Base-by-base conservation (phyloP, 2,329 filamentous ascomycete genomes). In the Fusarium luffae region DNA sequence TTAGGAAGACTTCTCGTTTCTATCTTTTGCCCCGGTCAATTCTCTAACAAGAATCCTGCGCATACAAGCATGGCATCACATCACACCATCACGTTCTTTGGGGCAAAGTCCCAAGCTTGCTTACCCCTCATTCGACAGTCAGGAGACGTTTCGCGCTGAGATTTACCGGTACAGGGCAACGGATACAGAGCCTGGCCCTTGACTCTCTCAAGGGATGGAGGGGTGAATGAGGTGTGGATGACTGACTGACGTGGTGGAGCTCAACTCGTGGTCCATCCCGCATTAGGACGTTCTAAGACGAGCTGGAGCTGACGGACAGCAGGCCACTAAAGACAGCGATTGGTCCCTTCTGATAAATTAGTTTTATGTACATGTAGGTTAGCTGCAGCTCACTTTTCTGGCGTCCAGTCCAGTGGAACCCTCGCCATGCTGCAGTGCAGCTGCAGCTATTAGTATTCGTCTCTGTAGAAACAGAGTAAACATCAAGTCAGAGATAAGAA, bases 41-140 rank as follows among this genome's bases (percentile, higher is more conserved):
- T 73, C 68, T 76, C 72, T 76, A 73, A 77, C 75, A 55, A 62
- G 49, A 54, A 60, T 69, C 55, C 72, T 75, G 75, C 68, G 70
- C 64, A 62, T 73, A 30, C 28, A 30, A 62, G 66, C 68, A 43
- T 23, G 21, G 41, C 41, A 43, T 43, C 34, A 52, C 49, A 76
- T 73, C 71, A 74, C 69, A 70, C 68, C 63, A 69, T 69, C 61
- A 68, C 61, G 54, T 47, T 61, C 44, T 25, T 34, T 44, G 40
- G 54, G 63, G 54, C 64, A 51, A 51, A 51, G 61, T 63, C 63
- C 54, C 47, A 73, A 51, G 44, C 64, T 68, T 71, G 71, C 71
- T 69, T 71, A 72, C 73, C 74, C 75, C 76, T 72, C 68, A 74
- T 68, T 68, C 50, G 57, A 65, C 47, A 54, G 71, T 70, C 66